Evolutionary conservation across 805 yeast genomes (phyloP).

Genomic region (Kazachstania bromeliacearum): DNA sequence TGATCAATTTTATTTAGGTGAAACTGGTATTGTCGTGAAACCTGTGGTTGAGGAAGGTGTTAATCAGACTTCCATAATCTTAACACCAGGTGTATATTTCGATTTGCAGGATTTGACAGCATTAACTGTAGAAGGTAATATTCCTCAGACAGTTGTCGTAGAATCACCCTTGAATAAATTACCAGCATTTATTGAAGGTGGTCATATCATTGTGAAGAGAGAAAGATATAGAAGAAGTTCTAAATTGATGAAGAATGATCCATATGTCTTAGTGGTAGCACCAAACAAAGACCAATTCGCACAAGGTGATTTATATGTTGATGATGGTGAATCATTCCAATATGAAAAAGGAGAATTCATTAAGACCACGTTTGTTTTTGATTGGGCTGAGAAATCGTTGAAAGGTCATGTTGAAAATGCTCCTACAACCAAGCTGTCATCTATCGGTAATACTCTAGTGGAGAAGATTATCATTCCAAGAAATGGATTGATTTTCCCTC

Average conservation of each 20-base stretch:
- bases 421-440: slow-evolving; percentile 7
- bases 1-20: slow-evolving; percentile 75
- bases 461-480: slow-evolving; percentile 50
- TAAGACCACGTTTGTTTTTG: no score
- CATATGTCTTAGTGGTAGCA: slow-evolving; percentile 66
- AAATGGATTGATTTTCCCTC: slow-evolving; percentile 4
- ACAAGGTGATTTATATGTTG: slow-evolving; percentile 56
- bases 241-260: slow-evolving; percentile 65
- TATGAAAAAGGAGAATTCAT: slow-evolving; percentile 44
- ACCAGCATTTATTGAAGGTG: slow-evolving; percentile 74
- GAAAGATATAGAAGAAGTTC: slow-evolving; percentile 76
- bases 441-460: slow-evolving; percentile 34
- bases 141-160: slow-evolving; percentile 20
- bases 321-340: slow-evolving; percentile 72
- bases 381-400: no score
- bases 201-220: slow-evolving; percentile 57
- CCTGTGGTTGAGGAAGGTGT: slow-evolving; percentile 62
- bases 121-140: slow-evolving; percentile 25
- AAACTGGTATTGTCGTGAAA: slow-evolving; percentile 60
- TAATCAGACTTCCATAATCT: slow-evolving; percentile 25
- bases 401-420: no score
- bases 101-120: slow-evolving; percentile 36
- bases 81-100: slow-evolving; percentile 48
- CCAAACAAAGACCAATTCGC: slow-evolving; percentile 43
- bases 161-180: slow-evolving; percentile 47